Evolutionary conservation across 495 filamentous ascomycete genomes (phyloP).

Genomic region (Penicillium psychrofluorescens): DNA sequence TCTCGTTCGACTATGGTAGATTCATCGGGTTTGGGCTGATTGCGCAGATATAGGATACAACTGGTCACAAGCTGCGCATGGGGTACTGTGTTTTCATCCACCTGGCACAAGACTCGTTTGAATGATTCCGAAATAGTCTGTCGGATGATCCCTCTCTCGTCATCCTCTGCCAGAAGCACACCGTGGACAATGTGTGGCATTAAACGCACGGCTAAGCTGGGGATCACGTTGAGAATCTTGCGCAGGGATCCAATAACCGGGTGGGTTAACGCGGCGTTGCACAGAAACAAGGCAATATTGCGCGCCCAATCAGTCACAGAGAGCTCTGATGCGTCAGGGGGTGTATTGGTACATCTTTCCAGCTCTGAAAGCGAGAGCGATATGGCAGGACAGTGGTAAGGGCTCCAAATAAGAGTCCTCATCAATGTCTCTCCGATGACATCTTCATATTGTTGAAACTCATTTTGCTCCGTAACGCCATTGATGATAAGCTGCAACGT

Average conservation of each 20-base stretch:
- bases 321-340: constrained; percentile 8
- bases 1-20: constrained; percentile 67
- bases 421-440: constrained; percentile 31
- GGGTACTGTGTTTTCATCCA: constrained; percentile 27
- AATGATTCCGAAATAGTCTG: constrained; percentile 39
- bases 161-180: constrained; percentile 51
- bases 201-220: constrained; percentile 59
- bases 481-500: constrained; percentile 66
- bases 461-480: constrained; percentile 37
- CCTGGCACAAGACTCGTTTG: constrained; percentile 21
- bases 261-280: constrained; percentile 50
- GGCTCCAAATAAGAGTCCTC: constrained; percentile 37
- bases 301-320: constrained; percentile 53
- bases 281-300: constrained; percentile 53
- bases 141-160: constrained; percentile 16
- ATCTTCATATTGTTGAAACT: constrained; percentile 42
- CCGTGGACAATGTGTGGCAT: constrained; percentile 80
- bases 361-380: constrained; percentile 8
- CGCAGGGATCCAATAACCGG: constrained; percentile 59
- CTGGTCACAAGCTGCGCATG: constrained; percentile 61
- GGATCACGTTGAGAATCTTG: constrained; percentile 52
- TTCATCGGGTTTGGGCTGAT: constrained; percentile 69
- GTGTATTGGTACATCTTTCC: constrained; percentile 4
- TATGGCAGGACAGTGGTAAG: constrained; percentile 31
- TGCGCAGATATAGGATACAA: constrained; percentile 80